Evolutionary conservation across 441 rosid species (phyloP).

Genomic region (Brassica balearica): DNA sequence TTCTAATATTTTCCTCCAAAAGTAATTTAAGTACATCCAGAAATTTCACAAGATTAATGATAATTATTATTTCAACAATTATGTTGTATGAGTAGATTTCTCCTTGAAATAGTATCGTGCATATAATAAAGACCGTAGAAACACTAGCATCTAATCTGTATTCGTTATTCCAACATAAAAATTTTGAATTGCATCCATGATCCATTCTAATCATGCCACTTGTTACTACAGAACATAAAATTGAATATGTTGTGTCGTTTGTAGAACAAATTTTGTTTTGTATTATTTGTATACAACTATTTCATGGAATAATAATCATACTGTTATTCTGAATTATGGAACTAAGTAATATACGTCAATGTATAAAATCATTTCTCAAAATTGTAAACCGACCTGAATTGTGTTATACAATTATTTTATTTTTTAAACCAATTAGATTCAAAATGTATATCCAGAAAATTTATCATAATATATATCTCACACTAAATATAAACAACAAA

Average conservation of each 20-base stretch:
- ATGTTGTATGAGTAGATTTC: slow-evolving; percentile 22
- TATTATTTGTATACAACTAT: neutral
- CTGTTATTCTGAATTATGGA: neutral
- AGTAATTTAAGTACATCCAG: neutral
- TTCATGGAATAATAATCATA: neutral
- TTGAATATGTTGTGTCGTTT: neutral
- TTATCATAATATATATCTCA: neutral
- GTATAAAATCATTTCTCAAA: neutral
- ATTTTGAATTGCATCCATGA: neutral
- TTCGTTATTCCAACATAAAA: neutral
- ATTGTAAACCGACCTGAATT: neutral
- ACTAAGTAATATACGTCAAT: neutral
- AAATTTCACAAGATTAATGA: no score
- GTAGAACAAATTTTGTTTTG: neutral
- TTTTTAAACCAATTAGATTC: neutral
- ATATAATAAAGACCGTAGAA: slow-evolving; percentile 19
- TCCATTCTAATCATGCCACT: neutral
- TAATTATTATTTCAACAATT: neutral
- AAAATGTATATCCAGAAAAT: neutral
- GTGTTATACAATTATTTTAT: neutral
- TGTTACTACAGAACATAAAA: neutral
- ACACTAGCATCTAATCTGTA: neutral
- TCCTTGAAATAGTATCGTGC: slow-evolving; percentile 20
- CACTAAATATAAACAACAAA: neutral
- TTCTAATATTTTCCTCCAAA: neutral